These are phyloP conservation scores for Kentomonas sorsogonicus DNA, from an alignment of 208 protist species.

Conservation along the genomic window DNA sequence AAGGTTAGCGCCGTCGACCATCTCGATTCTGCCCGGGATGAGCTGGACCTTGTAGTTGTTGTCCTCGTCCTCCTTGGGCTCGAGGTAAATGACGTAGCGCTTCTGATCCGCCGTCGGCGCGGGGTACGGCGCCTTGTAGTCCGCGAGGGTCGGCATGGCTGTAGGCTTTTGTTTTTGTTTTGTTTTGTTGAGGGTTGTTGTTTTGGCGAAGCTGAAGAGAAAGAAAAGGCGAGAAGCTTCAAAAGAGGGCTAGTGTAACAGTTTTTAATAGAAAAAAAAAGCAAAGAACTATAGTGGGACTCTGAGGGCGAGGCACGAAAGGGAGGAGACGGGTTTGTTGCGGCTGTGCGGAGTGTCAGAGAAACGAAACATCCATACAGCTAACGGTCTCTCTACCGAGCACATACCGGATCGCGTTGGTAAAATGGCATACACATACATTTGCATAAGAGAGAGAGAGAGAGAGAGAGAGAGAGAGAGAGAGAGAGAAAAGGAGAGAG, in stretches of 20 bases:
- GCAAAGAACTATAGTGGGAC: not conserved
- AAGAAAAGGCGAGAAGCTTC: slow-evolving; percentile 4
- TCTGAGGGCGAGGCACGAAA: slow-evolving; percentile 48
- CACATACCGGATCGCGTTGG: not conserved
- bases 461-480: slow-evolving; percentile 9
- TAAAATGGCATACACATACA: not conserved
- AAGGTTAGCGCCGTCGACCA: slow-evolving; percentile 40
- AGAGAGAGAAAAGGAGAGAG: slow-evolving; percentile 7
- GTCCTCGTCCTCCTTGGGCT: slow-evolving; percentile 33
- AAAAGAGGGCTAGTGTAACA: slow-evolving; percentile 9
- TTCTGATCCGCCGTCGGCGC: slow-evolving; percentile 42
- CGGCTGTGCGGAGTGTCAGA: not conserved
- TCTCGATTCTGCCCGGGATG: slow-evolving; percentile 46
- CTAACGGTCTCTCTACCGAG: not conserved
- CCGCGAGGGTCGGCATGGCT: slow-evolving; percentile 26
- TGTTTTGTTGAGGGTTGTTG: not conserved
- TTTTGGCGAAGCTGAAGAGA: not conserved
- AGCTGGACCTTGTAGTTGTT: slow-evolving; percentile 57
- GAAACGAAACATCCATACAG: not conserved
- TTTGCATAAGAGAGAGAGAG: not conserved
- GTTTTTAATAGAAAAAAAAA: slow-evolving; percentile 3
- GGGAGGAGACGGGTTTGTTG: slow-evolving; percentile 46
- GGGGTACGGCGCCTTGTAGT: slow-evolving; percentile 65
- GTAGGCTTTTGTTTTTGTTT: not conserved
- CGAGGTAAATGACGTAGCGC: slow-evolving; percentile 67